Evolutionary conservation across 306 rosid species (phyloP).

Genomic region (Nissolia schottii): DNA sequence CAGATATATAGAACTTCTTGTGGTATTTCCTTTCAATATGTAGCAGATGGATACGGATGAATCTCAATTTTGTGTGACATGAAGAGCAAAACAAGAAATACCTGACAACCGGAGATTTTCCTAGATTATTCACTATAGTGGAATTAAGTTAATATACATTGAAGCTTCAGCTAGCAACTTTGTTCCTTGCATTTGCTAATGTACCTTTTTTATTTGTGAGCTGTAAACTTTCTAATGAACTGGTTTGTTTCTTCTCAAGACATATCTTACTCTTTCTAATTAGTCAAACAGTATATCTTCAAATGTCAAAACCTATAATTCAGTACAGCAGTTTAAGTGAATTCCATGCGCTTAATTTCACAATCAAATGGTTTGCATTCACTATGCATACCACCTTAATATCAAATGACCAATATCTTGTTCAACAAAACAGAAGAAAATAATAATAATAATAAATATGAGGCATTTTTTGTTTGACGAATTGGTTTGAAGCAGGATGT

Average conservation of each 20-base stretch:
- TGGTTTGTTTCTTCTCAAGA: not conserved
- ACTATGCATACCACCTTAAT: not conserved
- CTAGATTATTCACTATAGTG: not conserved
- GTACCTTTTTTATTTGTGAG: not conserved
- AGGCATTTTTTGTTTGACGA: not conserved
- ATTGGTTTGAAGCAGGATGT: not conserved
- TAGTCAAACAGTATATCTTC: not conserved
- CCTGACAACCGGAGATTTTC: not conserved
- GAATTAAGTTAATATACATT: not conserved
- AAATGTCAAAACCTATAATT: not conserved
- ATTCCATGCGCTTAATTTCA: not conserved
- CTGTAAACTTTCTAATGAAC: not conserved
- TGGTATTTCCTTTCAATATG: not conserved
- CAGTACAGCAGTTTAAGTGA: not conserved
- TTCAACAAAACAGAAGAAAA: not conserved
- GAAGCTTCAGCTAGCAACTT: constrained; percentile 8
- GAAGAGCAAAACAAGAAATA: not conserved
- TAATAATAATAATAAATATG: no score
- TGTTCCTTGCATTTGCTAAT: not conserved
- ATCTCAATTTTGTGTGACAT: not conserved
- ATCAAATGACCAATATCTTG: not conserved
- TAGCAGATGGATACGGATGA: constrained; percentile 9
- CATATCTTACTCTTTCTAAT: not conserved
- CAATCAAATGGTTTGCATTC: not conserved
- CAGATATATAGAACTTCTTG: not conserved